phyloP scores from a whole-genome alignment of 2,329 filamentous ascomycete species.

The Rhynchosporium secalis region DNA sequence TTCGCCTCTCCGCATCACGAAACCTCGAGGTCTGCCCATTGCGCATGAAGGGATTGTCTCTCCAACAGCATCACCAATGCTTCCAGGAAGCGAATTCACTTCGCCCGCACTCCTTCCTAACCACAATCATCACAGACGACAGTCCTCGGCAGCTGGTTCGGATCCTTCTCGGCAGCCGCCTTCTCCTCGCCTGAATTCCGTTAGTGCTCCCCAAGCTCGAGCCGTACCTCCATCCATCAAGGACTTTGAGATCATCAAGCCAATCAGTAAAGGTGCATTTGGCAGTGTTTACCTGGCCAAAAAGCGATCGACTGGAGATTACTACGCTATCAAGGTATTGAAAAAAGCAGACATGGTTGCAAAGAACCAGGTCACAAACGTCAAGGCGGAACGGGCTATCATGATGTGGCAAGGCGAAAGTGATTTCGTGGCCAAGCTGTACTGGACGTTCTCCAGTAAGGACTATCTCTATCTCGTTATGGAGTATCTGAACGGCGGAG shows the following conservation, averaged over 20 bases:
- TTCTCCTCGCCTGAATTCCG: slow-evolving; percentile 78
- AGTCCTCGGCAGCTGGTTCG: slow-evolving; percentile 88
- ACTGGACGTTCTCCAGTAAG: slow-evolving; percentile 99
- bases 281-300: slow-evolving; percentile 97
- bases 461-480: slow-evolving; percentile 98
- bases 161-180: slow-evolving; percentile 64
- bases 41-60: slow-evolving; percentile 70
- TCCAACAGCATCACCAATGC: slow-evolving; percentile 85
- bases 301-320: slow-evolving; percentile 97
- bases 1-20: slow-evolving; percentile 82
- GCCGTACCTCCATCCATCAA: slow-evolving; percentile 95
- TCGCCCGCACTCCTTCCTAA: slow-evolving; percentile 66
- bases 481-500: slow-evolving; percentile 97
- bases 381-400: slow-evolving; percentile 96
- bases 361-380: slow-evolving; percentile 98
- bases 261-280: slow-evolving; percentile 98
- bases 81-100: slow-evolving; percentile 78
- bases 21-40: slow-evolving; percentile 66
- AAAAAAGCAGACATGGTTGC: slow-evolving; percentile 99
- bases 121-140: slow-evolving; percentile 75
- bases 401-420: slow-evolving; percentile 99
- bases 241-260: slow-evolving; percentile 99
- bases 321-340: slow-evolving; percentile 96
- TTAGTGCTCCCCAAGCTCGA: slow-evolving; percentile 77
- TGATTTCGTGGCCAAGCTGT: slow-evolving; percentile 97